phyloP scores from a whole-genome alignment of 495 filamentous ascomycete species.

The Cercophora scortea region DNA sequence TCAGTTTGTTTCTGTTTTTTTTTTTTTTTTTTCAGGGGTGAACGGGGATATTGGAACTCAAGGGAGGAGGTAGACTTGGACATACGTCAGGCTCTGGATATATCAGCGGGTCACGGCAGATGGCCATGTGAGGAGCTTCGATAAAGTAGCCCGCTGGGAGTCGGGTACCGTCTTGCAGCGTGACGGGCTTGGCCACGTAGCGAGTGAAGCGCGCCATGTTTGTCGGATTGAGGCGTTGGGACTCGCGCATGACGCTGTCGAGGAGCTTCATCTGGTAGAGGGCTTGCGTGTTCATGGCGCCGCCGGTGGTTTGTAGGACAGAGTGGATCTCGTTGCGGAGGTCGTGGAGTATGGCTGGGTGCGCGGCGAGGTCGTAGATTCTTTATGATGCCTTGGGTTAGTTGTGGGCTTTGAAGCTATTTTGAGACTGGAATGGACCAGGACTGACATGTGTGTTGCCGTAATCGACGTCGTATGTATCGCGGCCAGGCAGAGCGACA shows the following conservation, averaged over 20 bases:
- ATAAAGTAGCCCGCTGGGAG: not conserved
- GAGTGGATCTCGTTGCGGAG: constrained; percentile 25
- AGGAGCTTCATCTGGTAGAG: constrained; percentile 6
- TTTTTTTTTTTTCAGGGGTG: not conserved
- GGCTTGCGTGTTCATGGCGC: constrained; percentile 1
- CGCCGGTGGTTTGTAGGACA: constrained; percentile 18
- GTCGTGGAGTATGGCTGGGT: constrained; percentile 29
- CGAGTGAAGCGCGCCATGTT: constrained; percentile 17
- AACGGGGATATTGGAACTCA: too few relatives aligned
- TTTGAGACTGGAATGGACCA: constrained; percentile 1
- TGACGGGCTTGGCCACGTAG: constrained; percentile 17
- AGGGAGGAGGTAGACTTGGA: too few relatives aligned
- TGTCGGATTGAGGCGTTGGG: constrained; percentile 4
- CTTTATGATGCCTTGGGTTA: constrained; percentile 1
- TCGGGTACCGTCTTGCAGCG: constrained; percentile 4
- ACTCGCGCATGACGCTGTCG: constrained; percentile 6
- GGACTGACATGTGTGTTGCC: not conserved
- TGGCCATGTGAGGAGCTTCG: constrained; percentile 4
- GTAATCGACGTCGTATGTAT: not conserved
- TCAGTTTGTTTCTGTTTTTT: not conserved
- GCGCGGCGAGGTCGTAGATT: constrained; percentile 32
- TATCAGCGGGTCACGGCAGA: not conserved
- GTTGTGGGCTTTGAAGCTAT: too few relatives aligned
- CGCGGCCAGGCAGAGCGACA: not conserved
- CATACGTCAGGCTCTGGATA: not conserved